These are phyloP conservation scores for Mycena galericulata DNA, from an alignment of 768 basidiomycete species.

Conservation along the genomic window DNA sequence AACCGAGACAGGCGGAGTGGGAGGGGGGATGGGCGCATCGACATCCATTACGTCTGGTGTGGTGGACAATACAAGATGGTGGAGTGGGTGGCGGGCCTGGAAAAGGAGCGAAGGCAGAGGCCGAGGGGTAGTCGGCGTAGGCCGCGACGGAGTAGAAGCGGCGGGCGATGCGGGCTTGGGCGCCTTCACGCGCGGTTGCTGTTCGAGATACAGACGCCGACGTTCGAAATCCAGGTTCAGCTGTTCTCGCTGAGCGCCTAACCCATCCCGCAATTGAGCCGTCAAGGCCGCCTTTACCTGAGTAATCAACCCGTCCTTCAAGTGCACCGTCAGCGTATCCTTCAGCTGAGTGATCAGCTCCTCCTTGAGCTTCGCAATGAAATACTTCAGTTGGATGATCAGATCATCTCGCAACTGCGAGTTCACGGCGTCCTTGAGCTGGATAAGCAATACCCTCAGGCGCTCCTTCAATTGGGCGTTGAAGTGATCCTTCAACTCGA, in stretches of 20 bases:
- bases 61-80: conserved; percentile 32
- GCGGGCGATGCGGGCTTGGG: conserved; percentile 24
- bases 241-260: conserved; percentile 35
- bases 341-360: conserved; percentile 34
- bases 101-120: conserved; percentile 26
- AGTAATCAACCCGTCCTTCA: conserved; percentile 35
- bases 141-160: conserved; percentile 21
- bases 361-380: conserved; percentile 36
- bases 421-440: conserved; percentile 30
- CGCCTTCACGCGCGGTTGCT: conserved; percentile 27
- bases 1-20: conserved; percentile 8
- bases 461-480: conserved; percentile 29
- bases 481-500: conserved; percentile 31
- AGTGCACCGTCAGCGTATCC: conserved; percentile 33
- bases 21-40: conserved; percentile 23
- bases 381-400: conserved; percentile 34
- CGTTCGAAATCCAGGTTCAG: conserved; percentile 37
- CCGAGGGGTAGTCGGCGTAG: conserved; percentile 23
- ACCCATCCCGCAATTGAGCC: conserved; percentile 32
- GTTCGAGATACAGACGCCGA: conserved; percentile 32
- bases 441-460: conserved; percentile 25
- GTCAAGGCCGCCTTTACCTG: conserved; percentile 35
- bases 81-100: conserved; percentile 33
- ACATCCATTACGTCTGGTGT: conserved; percentile 28
- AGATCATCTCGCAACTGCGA: conserved; percentile 34